phyloP scores from a whole-genome alignment of 495 filamentous ascomycete species.

The Neurospora hispaniola region DNA sequence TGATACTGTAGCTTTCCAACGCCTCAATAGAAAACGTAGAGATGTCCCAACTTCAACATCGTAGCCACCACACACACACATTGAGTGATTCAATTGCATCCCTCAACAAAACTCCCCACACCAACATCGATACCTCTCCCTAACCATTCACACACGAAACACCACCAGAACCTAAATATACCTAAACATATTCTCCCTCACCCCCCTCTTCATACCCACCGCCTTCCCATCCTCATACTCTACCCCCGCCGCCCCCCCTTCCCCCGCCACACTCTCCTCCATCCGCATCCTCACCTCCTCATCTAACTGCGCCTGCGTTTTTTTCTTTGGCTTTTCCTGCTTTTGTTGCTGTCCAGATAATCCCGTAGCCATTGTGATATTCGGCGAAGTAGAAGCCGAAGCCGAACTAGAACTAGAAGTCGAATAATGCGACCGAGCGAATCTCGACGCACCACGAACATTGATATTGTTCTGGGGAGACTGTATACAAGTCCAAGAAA shows the following conservation, averaged over 20 bases:
- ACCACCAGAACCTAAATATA: too few relatives aligned
- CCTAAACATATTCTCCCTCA: constrained; percentile 68
- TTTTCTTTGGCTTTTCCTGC: constrained; percentile 11
- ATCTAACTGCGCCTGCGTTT: constrained; percentile 51
- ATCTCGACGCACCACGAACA: background rate
- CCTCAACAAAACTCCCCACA: too few relatives aligned
- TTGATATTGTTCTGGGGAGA: background rate
- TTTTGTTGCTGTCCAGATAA: background rate
- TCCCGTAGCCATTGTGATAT: background rate
- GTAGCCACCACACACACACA: too few relatives aligned
- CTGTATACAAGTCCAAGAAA: background rate
- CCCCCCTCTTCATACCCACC: constrained; percentile 65
- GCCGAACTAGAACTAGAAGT: background rate
- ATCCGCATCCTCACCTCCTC: constrained; percentile 57
- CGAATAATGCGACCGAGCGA: background rate
- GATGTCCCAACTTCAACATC: too few relatives aligned
- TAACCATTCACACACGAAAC: too few relatives aligned
- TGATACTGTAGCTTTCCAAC: too few relatives aligned
- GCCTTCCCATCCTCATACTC: constrained; percentile 72
- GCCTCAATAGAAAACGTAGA: too few relatives aligned
- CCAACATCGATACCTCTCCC: too few relatives aligned
- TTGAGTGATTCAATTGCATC: too few relatives aligned
- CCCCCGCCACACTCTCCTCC: constrained; percentile 53
- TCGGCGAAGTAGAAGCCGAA: background rate
- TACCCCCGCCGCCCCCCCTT: constrained; percentile 66